A percentile compares a stretch with the other conserved stretches of the same genome.
These are phyloP conservation scores for Pythium insidiosum DNA, from an alignment of 352 stramenopile species.

Conservation along the genomic window DNA sequence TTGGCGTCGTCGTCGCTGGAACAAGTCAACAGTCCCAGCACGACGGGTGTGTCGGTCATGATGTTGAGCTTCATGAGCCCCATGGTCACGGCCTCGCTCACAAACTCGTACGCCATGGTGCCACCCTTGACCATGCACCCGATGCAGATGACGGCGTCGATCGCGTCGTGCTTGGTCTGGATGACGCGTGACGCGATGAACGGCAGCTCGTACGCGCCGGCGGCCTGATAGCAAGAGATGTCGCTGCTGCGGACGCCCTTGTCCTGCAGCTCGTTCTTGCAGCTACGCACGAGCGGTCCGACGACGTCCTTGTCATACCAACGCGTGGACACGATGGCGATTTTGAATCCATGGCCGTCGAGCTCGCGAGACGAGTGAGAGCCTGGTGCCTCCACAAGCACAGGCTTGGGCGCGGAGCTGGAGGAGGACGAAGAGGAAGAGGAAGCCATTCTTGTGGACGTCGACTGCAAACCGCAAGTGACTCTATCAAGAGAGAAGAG, in stretches of 20 bases:
- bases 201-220: slow-evolving; percentile 94
- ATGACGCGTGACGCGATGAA: slow-evolving; percentile 84
- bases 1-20: slow-evolving; percentile 89
- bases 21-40: slow-evolving; percentile 92
- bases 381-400: slow-evolving; percentile 10
- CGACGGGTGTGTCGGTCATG: slow-evolving; percentile 75
- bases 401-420: neutral
- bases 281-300: slow-evolving; percentile 33
- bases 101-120: slow-evolving; percentile 98
- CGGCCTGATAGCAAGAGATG: slow-evolving; percentile 66
- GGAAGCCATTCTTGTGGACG: neutral
- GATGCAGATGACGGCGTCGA: slow-evolving; percentile 95
- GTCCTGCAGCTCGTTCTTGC: slow-evolving; percentile 41
- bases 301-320: slow-evolving; percentile 54
- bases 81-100: slow-evolving; percentile 89
- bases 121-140: slow-evolving; percentile 93
- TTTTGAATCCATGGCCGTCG: slow-evolving; percentile 20
- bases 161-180: slow-evolving; percentile 56
- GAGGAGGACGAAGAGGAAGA: neutral
- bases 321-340: slow-evolving; percentile 50
- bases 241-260: slow-evolving; percentile 41
- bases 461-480: too few relatives aligned
- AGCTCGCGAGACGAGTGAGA: neutral
- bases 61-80: slow-evolving; percentile 96
- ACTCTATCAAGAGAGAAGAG: too few relatives aligned